Evolutionary conservation across 805 yeast species (phyloP).

Genomic region (Teunomyces pallodes): DNA sequence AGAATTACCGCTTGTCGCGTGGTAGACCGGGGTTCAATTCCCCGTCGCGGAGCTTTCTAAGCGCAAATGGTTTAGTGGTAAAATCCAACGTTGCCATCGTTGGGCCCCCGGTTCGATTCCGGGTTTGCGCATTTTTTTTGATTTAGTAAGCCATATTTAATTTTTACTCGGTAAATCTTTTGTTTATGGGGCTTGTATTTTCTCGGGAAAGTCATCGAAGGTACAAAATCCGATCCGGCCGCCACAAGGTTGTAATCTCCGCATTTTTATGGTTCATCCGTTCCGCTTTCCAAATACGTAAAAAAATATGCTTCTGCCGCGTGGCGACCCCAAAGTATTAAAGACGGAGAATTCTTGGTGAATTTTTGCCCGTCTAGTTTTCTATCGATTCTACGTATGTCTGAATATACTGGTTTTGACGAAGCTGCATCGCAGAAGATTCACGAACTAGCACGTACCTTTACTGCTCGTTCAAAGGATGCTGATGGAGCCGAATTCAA

Average conservation of each 20-base stretch:
- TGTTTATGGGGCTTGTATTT: no score
- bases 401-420: constrained; percentile 3
- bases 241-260: not conserved
- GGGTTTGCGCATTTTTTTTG: constrained; percentile 9
- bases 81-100: constrained; percentile 7
- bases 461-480: constrained; percentile 5
- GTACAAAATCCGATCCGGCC: not conserved
- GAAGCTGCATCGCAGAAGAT: constrained; percentile 5
- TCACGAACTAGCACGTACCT: constrained; percentile 5
- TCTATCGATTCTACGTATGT: not conserved
- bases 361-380: not conserved
- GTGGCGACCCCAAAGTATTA: not conserved
- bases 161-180: no score
- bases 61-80: constrained; percentile 7
- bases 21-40: constrained; percentile 6
- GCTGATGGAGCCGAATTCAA: constrained; percentile 1
- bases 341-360: not conserved
- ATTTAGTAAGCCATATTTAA: not conserved
- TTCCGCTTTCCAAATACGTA: not conserved
- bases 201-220: not conserved
- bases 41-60: constrained; percentile 1
- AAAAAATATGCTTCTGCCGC: not conserved
- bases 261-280: not conserved
- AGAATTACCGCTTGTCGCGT: constrained; percentile 6
- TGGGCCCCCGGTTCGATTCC: constrained; percentile 12